These are phyloP conservation scores for Talaromyces rugulosus DNA, from an alignment of 2,329 filamentous ascomycete genomes.

Conservation along the genomic window DNA sequence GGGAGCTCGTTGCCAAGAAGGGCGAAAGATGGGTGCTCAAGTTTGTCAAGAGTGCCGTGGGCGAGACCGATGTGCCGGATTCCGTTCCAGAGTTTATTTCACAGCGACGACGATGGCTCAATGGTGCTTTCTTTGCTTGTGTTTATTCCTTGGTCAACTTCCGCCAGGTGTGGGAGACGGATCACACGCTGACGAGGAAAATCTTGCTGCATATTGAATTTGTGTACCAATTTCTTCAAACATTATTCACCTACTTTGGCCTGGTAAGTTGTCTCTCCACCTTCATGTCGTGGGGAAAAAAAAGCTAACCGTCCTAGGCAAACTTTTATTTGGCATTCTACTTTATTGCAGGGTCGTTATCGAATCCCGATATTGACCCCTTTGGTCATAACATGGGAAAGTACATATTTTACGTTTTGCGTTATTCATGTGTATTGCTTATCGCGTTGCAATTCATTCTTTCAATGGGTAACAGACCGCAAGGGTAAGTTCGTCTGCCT, in stretches of 20 bases:
- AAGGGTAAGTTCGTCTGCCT: constrained; percentile 59
- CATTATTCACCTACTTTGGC: constrained; percentile 96
- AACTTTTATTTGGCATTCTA: constrained; percentile 99
- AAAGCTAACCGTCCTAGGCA: constrained; percentile 46
- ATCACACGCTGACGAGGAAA: constrained; percentile 86
- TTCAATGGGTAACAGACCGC: constrained; percentile 90
- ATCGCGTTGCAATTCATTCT: constrained; percentile 96
- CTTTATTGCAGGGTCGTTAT: constrained; percentile 89
- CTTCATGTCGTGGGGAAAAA: neutral
- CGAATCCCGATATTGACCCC: constrained; percentile 75
- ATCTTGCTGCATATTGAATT: constrained; percentile 92
- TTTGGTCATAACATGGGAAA: constrained; percentile 84
- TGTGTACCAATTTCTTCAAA: constrained; percentile 85
- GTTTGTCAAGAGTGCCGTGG: constrained; percentile 93
- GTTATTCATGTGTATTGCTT: constrained; percentile 79
- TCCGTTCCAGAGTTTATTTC: constrained; percentile 94
- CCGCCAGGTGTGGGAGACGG: constrained; percentile 85
- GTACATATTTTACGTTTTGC: constrained; percentile 79
- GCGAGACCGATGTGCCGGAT: constrained; percentile 96
- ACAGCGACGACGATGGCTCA: constrained; percentile 92
- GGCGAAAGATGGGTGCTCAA: constrained; percentile 96
- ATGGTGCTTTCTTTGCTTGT: constrained; percentile 96
- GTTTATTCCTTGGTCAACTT: constrained; percentile 97
- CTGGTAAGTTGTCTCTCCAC: constrained; percentile 53
- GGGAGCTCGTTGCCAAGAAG: constrained; percentile 93